Base-by-base conservation (phyloP, 1,284 basidiomycete genomes). In the Sanguinoderma infundibulare region DNA sequence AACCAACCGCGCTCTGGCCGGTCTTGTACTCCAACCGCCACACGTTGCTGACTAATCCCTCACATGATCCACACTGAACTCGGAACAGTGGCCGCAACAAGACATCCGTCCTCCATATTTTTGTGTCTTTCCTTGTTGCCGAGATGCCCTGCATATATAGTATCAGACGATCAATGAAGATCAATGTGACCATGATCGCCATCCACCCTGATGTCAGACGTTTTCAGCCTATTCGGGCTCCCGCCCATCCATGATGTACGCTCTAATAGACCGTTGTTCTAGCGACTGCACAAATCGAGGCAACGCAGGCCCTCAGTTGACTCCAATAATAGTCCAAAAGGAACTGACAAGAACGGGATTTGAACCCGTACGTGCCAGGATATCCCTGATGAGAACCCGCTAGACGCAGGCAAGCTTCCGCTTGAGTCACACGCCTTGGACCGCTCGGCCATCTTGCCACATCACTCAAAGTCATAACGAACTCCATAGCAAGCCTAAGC, bases 401-500 rank as follows among this genome's bases (percentile, higher is more conserved):
- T 49, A n/a, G n/a, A 34, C 22, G 59, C 62, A 61, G 62, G 62
- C 59, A 64, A 64, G 62, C 59, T 61, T 64, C 58, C 62, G 62
- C 59, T 64, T 61, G 62, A 61, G 62, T 64, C 62, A 64, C 62
- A 64, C 62, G 62, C 59, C 62, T 64, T 64, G 59, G 62, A 64
- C 62, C 62, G 62, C 62, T 64, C 62, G 62, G 62, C 62, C 62
- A 64, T 64, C 62, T 64, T 64, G 59, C 62, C 59, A 55, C 17
- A 32, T n/a, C n/a, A 17, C 46, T 30, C 1, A 30, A n/a, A 14
- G 6, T 35, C 34, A 35, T 14, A 14, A 35, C 34, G 34, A 14
- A 14, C 7, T 35, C 34, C n/a, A n/a, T n/a, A n/a, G n/a, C 34
- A 6, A 35, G 34, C 34, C 14, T 6, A 14, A 6, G 34, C 34